Conservation (phyloP, 1,139 yeast genomes). For the Hanseniaspora sp. region DNA sequence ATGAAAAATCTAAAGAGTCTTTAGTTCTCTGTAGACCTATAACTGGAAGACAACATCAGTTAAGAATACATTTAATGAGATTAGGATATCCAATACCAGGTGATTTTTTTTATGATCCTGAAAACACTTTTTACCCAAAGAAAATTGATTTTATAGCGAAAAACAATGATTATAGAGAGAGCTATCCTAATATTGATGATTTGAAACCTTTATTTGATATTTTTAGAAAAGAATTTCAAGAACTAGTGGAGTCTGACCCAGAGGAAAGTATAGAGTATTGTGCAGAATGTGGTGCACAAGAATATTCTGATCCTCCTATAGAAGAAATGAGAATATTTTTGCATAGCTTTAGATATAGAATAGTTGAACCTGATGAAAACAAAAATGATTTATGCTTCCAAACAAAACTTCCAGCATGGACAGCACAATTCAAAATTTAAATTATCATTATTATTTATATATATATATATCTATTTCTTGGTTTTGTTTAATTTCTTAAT, state of each 20-base stretch:
- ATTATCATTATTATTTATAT: no score
- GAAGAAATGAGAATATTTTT: slow-evolving; percentile 40
- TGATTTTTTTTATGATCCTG: slow-evolving; percentile 47
- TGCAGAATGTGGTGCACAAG: slow-evolving; percentile 36
- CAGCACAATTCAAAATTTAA: slow-evolving; percentile 24
- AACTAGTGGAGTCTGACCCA: slow-evolving; percentile 16
- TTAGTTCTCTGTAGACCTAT: slow-evolving; percentile 54
- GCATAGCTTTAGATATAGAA: slow-evolving; percentile 45
- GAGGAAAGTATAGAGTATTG: slow-evolving; percentile 36
- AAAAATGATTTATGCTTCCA: slow-evolving; percentile 46
- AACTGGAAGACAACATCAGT: slow-evolving; percentile 72
- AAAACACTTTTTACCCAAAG: slow-evolving; percentile 22
- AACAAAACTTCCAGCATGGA: slow-evolving; percentile 77
- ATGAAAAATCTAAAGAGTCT: slow-evolving; percentile 35
- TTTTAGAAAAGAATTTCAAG: slow-evolving; percentile 23
- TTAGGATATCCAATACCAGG: slow-evolving; percentile 59
- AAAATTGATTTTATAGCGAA: slow-evolving; percentile 34
- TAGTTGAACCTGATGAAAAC: slow-evolving; percentile 22
- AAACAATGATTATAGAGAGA: slow-evolving; percentile 58
- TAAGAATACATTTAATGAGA: slow-evolving; percentile 58
- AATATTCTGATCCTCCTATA: slow-evolving; percentile 34
- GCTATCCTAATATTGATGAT: slow-evolving; percentile 41
- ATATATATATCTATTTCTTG: neutral
- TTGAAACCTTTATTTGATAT: slow-evolving; percentile 24
- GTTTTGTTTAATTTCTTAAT: neutral